phyloP scores from a whole-genome alignment of 2,329 filamentous ascomycete species.

The Paracoccidioides lutzii region DNA sequence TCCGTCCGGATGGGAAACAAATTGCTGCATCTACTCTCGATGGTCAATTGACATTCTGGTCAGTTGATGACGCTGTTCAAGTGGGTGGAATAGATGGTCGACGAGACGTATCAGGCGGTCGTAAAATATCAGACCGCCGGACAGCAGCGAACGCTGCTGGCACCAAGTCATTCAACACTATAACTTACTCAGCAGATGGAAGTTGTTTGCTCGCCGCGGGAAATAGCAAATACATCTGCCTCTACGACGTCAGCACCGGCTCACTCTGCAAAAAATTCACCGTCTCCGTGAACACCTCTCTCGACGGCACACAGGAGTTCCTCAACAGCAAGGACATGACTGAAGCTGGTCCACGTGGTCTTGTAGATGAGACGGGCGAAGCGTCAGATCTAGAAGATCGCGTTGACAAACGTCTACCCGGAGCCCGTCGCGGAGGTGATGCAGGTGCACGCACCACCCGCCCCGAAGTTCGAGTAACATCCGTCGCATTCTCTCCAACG shows the following conservation, averaged over 20 bases:
- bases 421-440: conserved; percentile 77
- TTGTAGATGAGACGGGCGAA: conserved; percentile 82
- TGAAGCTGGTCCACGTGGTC: conserved; percentile 69
- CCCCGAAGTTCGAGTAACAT: conserved; percentile 72
- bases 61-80: conserved; percentile 74
- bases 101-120: conserved; percentile 82
- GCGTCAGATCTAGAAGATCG: conserved; percentile 80
- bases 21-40: conserved; percentile 86
- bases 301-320: conserved; percentile 94
- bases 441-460: conserved; percentile 62
- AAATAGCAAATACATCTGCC: conserved; percentile 96
- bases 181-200: conserved; percentile 85
- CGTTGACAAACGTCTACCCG: conserved; percentile 65
- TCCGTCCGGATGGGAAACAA: conserved; percentile 82
- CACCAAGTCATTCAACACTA: conserved; percentile 78
- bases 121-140: conserved; percentile 73
- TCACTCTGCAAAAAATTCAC: conserved; percentile 90
- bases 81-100: conserved; percentile 76
- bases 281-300: conserved; percentile 85
- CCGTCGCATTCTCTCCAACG: conserved; percentile 76
- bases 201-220: conserved; percentile 80
- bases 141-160: conserved; percentile 83
- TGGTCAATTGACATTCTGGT: conserved; percentile 92
- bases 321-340: conserved; percentile 85
- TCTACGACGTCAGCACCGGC: conserved; percentile 90